phyloP scores from a whole-genome alignment of 148 eudicot species.

The Camellia japonica region DNA sequence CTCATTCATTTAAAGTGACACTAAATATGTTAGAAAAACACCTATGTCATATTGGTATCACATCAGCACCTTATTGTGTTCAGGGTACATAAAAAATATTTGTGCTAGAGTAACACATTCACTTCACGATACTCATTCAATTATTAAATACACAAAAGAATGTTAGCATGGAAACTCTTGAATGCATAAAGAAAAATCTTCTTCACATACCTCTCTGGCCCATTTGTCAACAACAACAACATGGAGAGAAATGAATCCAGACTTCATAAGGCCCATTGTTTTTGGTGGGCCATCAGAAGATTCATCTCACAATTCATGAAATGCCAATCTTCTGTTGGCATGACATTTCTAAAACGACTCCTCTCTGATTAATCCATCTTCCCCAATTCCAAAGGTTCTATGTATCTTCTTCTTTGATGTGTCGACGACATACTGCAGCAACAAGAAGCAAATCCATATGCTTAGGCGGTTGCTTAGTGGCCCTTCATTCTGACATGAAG shows the following conservation, averaged over 20 bases:
- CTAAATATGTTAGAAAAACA: not conserved
- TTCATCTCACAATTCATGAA: not conserved
- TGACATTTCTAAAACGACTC: not conserved
- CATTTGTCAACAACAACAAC: not conserved
- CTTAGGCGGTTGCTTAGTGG: not conserved
- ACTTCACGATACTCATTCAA: not conserved
- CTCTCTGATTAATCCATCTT: not conserved
- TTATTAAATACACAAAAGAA: not conserved
- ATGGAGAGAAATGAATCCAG: not conserved
- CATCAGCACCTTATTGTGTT: not conserved
- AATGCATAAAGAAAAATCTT: not conserved
- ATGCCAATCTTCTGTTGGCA: not conserved
- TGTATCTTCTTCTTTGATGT: not conserved
- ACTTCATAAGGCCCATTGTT: not conserved
- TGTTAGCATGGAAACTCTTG: not conserved
- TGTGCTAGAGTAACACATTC: not conserved
- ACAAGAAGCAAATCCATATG: not conserved
- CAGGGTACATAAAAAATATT: constrained; percentile 6
- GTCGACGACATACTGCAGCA: constrained; percentile 1
- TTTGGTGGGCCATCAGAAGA: not conserved
- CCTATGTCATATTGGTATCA: too few species aligned
- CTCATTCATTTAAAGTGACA: not conserved
- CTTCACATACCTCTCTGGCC: constrained; percentile 6
- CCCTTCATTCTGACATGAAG: not conserved
- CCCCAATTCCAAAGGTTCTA: not conserved